Percentiles rank a stretch among this genome's conserved stretches.
Evolutionary conservation across 2,329 filamentous ascomycete genomes (phyloP).

Genomic region (Talaromyces pinophilus): DNA sequence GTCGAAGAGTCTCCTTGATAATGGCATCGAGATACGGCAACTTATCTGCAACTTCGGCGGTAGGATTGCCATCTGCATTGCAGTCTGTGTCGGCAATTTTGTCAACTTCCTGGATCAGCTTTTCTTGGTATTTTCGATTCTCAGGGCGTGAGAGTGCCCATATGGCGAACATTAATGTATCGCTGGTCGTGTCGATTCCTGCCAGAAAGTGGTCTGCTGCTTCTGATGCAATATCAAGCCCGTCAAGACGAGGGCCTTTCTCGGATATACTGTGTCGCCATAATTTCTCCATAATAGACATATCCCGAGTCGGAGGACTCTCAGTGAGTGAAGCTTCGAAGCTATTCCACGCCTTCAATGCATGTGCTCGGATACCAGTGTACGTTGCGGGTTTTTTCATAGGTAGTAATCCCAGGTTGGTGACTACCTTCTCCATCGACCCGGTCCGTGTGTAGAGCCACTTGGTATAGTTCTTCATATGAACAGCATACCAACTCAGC

Average conservation of each 20-base stretch:
- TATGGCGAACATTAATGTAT: constrained; percentile 54
- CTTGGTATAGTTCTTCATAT: constrained; percentile 48
- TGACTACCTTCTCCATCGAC: constrained; percentile 38
- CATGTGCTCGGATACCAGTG: constrained; percentile 52
- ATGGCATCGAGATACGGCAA: constrained; percentile 52
- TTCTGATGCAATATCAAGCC: constrained; percentile 55
- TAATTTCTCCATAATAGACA: constrained; percentile 43
- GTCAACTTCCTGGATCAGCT: constrained; percentile 47
- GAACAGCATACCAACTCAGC: constrained; percentile 54
- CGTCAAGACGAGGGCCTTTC: constrained; percentile 34
- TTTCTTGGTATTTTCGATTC: constrained; percentile 48
- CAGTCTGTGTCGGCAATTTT: constrained; percentile 29
- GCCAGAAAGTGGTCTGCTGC: constrained; percentile 57
- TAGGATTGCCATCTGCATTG: constrained; percentile 36
- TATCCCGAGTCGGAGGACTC: constrained; percentile 17
- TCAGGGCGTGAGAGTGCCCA: constrained; percentile 53
- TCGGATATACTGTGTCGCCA: constrained; percentile 37
- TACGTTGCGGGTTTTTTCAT: constrained; percentile 56
- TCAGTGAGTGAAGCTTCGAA: constrained; percentile 30
- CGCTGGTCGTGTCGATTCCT: constrained; percentile 57
- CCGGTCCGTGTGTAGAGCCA: constrained; percentile 53
- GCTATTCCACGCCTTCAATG: constrained; percentile 38
- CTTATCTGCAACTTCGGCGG: constrained; percentile 40
- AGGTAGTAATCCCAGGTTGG: constrained; percentile 44
- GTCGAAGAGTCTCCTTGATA: constrained; percentile 53